These are phyloP conservation scores for Suillus americanus DNA, from an alignment of 768 basidiomycete genomes.

Conservation along the genomic window DNA sequence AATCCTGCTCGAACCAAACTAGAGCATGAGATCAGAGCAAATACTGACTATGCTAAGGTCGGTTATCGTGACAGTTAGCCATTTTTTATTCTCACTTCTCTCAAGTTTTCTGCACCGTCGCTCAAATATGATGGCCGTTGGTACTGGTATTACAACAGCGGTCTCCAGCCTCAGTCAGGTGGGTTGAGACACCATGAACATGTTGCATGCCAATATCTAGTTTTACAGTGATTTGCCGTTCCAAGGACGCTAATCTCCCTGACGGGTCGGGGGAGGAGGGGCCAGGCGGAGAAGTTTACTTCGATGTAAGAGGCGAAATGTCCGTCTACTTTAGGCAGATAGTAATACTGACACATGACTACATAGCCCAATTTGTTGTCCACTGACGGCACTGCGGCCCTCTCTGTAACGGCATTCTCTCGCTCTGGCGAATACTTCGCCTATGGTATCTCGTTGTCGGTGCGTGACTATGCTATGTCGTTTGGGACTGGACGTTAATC, in stretches of 20 bases:
- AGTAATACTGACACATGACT: background rate
- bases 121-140: slow-evolving; percentile 67
- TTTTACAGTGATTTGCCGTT: slow-evolving; percentile 58
- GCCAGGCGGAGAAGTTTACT: slow-evolving; percentile 68
- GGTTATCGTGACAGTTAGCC: background rate
- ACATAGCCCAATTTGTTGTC: slow-evolving; percentile 69
- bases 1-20: slow-evolving; percentile 59
- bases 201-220: background rate
- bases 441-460: slow-evolving; percentile 74
- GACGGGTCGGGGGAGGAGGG: slow-evolving; percentile 46
- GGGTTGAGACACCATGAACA: background rate
- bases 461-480: slow-evolving; percentile 30
- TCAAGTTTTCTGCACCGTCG: slow-evolving; percentile 61
- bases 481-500: background rate
- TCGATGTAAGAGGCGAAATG: slow-evolving; percentile 52
- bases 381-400: slow-evolving; percentile 69
- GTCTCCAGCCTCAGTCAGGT: slow-evolving; percentile 67
- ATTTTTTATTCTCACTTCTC: slow-evolving; percentile 8
- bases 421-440: slow-evolving; percentile 68
- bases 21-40: slow-evolving; percentile 55
- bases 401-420: slow-evolving; percentile 61
- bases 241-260: slow-evolving; percentile 52
- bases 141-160: slow-evolving; percentile 83
- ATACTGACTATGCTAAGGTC: slow-evolving; percentile 53
- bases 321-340: background rate